phyloP scores from a whole-genome alignment of 352 stramenopile genomes.

The Globisporangium spiculum region DNA sequence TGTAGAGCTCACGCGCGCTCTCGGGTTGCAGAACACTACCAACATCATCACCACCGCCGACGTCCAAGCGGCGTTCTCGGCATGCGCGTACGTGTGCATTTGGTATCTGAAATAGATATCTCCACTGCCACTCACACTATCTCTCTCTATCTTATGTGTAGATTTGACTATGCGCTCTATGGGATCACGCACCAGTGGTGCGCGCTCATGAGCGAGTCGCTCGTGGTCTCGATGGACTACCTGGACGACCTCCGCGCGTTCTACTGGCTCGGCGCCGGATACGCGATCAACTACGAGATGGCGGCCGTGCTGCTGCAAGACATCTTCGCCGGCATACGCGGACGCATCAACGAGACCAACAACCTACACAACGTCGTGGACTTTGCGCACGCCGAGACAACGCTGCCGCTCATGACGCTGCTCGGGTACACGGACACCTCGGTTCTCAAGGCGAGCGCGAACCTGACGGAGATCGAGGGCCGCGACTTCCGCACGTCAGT shows the following conservation, averaged over 20 bases:
- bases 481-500: slow-evolving; percentile 56
- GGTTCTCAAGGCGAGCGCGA: slow-evolving; percentile 33
- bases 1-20: slow-evolving; percentile 25
- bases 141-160: slow-evolving; percentile 11
- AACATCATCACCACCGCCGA: slow-evolving; percentile 33
- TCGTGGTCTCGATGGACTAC: slow-evolving; percentile 56
- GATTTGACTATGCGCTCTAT: slow-evolving; percentile 68
- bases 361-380: slow-evolving; percentile 41
- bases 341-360: slow-evolving; percentile 33
- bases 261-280: slow-evolving; percentile 55
- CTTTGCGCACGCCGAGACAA: slow-evolving; percentile 78
- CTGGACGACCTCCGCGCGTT: slow-evolving; percentile 66
- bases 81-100: slow-evolving; percentile 48
- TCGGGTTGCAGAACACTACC: slow-evolving; percentile 34
- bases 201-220: slow-evolving; percentile 40
- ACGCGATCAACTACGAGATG: slow-evolving; percentile 78
- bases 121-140: background rate
- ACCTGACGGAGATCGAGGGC: slow-evolving; percentile 31
- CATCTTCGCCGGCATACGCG: slow-evolving; percentile 46
- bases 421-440: slow-evolving; percentile 47
- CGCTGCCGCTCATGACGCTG: slow-evolving; percentile 62
- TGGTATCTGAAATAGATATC: background rate
- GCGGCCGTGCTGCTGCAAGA: slow-evolving; percentile 58
- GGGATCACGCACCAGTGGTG: slow-evolving; percentile 55
- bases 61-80: slow-evolving; percentile 48